These are phyloP conservation scores for Fusarium buxicola DNA, from an alignment of 2,329 filamentous ascomycete species.

Conservation along the genomic window DNA sequence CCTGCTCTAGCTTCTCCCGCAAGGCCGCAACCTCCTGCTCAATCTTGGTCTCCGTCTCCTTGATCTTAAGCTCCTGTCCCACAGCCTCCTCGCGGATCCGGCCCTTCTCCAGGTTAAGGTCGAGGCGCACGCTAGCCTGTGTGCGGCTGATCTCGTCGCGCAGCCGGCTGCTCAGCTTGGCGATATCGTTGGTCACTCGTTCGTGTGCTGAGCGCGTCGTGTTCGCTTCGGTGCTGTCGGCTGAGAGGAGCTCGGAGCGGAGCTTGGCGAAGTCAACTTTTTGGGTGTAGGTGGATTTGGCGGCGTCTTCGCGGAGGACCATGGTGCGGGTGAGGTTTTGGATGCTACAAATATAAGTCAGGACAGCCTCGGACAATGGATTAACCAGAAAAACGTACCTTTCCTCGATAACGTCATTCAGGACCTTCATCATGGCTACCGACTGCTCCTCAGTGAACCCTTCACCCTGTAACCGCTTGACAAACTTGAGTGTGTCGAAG, in stretches of 20 bases:
- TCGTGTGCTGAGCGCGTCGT: conserved; percentile 92
- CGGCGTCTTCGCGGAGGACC: conserved; percentile 94
- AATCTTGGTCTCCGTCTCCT: conserved; percentile 98
- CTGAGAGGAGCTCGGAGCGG: conserved; percentile 90
- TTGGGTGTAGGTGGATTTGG: conserved; percentile 82
- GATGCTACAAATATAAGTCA: conserved; percentile 67
- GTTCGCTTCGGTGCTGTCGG: conserved; percentile 90
- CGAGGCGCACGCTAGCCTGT: conserved; percentile 90
- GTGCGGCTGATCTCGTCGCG: conserved; percentile 95
- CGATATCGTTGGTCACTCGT: conserved; percentile 91
- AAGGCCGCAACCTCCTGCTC: conserved; percentile 95
- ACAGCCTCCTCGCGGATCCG: conserved; percentile 96
- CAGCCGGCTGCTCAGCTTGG: conserved; percentile 89
- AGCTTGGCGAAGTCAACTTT: conserved; percentile 99
- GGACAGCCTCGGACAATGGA: background rate
- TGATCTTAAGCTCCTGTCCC: conserved; percentile 96
- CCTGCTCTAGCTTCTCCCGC: conserved; percentile 91
- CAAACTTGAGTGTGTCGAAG: conserved; percentile 98
- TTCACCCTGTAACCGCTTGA: conserved; percentile 87
- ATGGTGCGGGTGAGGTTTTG: conserved; percentile 98
- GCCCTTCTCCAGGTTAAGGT: conserved; percentile 96
- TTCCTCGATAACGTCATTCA: conserved; percentile 97
- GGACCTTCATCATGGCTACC: conserved; percentile 97
- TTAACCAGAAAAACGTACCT: conserved; percentile 61
- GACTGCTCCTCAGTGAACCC: conserved; percentile 96